Percentiles rank a stretch among this genome's conserved stretches.
Evolutionary conservation across 441 rosid genomes (phyloP).

Genomic region (Viola pubescens): DNA sequence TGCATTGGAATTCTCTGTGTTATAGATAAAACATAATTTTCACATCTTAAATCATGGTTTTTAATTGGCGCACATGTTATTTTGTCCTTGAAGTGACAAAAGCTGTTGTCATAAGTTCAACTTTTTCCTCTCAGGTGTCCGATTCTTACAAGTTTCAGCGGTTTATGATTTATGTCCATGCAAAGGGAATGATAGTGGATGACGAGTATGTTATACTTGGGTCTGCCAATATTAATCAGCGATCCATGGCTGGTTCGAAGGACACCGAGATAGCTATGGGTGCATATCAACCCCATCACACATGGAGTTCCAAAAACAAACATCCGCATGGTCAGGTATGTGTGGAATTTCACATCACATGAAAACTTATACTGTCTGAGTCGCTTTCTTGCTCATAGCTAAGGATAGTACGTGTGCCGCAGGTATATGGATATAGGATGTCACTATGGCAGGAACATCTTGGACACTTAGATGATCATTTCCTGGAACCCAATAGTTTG

Average conservation of each 20-base stretch:
- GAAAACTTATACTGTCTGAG: conserved; percentile 1
- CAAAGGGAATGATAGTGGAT: conserved; percentile 91
- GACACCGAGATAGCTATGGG: conserved; percentile 96
- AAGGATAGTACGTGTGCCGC: conserved; percentile 12
- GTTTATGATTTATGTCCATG: conserved; percentile 93
- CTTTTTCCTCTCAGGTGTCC: conserved; percentile 42
- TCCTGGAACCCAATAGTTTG: conserved; percentile 41
- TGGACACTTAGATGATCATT: conserved; percentile 32
- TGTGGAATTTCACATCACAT: background rate
- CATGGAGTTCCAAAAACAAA: conserved; percentile 53
- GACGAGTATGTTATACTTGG: conserved; percentile 86
- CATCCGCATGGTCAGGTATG: conserved; percentile 77
- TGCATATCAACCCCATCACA: conserved; percentile 78
- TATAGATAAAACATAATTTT: no score
- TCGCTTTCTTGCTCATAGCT: background rate
- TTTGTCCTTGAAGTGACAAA: background rate
- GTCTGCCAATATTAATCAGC: conserved; percentile 94
- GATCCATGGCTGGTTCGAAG: conserved; percentile 94
- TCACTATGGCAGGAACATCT: conserved; percentile 93
- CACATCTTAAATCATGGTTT: no score
- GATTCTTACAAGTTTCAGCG: conserved; percentile 46
- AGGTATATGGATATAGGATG: conserved; percentile 88
- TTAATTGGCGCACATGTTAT: no score
- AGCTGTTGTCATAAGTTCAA: background rate
- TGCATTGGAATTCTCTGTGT: no score